Base-by-base conservation (phyloP, 2,329 filamentous ascomycete species). In the Hysterium pulicare region DNA sequence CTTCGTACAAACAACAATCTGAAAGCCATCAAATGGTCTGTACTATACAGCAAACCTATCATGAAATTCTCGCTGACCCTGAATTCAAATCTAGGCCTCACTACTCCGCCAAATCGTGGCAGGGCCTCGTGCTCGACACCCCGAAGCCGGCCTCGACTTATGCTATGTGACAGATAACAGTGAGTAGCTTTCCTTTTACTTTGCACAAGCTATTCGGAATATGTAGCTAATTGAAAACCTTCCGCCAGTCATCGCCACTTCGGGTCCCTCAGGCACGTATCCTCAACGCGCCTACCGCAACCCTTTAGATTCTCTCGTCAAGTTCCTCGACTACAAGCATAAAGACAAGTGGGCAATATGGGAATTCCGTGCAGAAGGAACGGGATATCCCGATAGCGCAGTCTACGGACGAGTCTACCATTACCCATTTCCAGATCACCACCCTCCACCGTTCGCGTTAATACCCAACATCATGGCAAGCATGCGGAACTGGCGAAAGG, bases 281-380 rank as follows among this genome's bases (percentile, higher is more conserved):
- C 91, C 93, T 0, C 85, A 95, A 64, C 83, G 86, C 50, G 90
- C 89, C 46, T 98, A 97, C 70, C 87, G 93, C 60, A 98, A 95
- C 62, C 91, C 91, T 0, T 83, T 95, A 38, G 85, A 94, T 60
- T 80, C 84, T 30, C 81, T 98, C 17, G 88, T 97, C 46, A 79
- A 81, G 50, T 98, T 91, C 64, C 83, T 98, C 49, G 89, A 97
- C 68, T 73, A 77, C 33, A 88, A 90, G 58, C 93, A 98, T 68
- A 58, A 59, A 47, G 71, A 82, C 20, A 74, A 93, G 49, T 98
- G 93, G 93, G 83, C 86, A 3, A 95, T 98, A 58, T 98, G 91
- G 89, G 93, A 98, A 70, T 98, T 98, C 57, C 84, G 93, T 34
- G 93, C 90, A 26, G 93, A 98, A 66, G 93, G 93, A 4, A 96